Conservation (phyloP, 169 alveolate genomes). For the Eimeria praecox region DNA sequence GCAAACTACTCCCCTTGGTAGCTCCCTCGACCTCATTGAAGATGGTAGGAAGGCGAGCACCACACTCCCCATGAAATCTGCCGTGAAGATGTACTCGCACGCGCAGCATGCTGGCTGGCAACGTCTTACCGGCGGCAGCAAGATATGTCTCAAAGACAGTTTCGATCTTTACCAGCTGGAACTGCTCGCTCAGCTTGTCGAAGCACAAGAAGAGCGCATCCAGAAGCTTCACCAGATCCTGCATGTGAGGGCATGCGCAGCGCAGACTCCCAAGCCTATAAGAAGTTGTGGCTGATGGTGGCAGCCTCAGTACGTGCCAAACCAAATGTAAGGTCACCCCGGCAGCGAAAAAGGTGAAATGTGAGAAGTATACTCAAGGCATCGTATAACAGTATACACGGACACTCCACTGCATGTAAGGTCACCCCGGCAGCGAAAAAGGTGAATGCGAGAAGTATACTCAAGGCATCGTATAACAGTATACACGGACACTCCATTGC, state of each 20-base stretch:
- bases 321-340: no score
- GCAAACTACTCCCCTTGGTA: not conserved
- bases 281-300: not conserved
- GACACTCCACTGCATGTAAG: not conserved
- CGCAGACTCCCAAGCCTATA: not conserved
- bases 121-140: constrained; percentile 86
- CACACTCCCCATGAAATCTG: not conserved
- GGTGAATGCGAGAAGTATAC: not conserved
- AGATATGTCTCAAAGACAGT: constrained; percentile 95
- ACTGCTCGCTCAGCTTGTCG: constrained; percentile 97
- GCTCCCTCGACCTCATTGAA: not conserved
- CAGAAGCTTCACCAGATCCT: constrained; percentile 89
- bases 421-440: no score
- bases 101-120: not conserved
- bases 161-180: constrained; percentile 94
- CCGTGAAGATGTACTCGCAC: not conserved
- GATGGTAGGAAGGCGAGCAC: not conserved
- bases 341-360: not conserved
- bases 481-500: not conserved
- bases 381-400: not conserved
- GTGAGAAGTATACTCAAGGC: not conserved
- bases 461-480: not conserved
- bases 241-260: not conserved
- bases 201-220: constrained; percentile 84
- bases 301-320: not conserved